Evolutionary conservation across 345 rosid species (phyloP).

Genomic region (Adansonia digitata): DNA sequence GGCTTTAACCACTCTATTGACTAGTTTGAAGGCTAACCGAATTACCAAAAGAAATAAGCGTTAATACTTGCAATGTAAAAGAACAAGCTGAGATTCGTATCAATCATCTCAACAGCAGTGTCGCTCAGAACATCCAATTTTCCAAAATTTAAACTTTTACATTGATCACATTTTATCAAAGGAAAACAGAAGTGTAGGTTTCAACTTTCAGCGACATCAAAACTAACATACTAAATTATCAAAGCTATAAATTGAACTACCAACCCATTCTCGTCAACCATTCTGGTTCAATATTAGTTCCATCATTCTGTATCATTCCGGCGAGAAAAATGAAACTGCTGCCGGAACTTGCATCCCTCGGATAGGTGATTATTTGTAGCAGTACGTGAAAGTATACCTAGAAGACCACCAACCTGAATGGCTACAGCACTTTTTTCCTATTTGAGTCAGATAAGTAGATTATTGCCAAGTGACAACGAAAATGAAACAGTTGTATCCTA

Average conservation of each 20-base stretch:
- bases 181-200: neutral
- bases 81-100: neutral
- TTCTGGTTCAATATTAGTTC: neutral
- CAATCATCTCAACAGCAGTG: neutral
- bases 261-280: neutral
- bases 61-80: neutral
- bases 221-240: neutral
- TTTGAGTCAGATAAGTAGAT: neutral
- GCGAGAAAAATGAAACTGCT: neutral
- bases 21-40: neutral
- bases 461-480: neutral
- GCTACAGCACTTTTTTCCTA: neutral
- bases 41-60: neutral
- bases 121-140: neutral
- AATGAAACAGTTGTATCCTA: neutral
- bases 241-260: neutral
- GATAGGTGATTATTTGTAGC: neutral
- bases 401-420: neutral
- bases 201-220: neutral
- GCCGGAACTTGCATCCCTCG: neutral
- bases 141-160: neutral
- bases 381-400: neutral
- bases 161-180: neutral
- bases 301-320: neutral
- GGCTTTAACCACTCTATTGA: neutral